Conservation (phyloP, 192 early-diverging fungal genomes). For the Glomus cerebriforme region DNA sequence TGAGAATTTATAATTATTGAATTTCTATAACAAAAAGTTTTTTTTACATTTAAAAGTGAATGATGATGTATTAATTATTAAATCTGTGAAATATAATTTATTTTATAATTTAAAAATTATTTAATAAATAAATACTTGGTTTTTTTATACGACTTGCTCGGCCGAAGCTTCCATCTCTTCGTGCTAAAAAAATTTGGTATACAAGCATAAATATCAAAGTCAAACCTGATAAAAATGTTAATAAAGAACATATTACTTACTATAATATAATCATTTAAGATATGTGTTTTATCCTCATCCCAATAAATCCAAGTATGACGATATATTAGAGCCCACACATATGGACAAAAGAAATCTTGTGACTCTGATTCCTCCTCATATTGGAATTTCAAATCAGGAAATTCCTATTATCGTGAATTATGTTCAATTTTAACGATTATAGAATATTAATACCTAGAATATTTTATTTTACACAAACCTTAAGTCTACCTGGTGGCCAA, state of each 20-base stretch:
- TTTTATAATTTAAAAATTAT: not conserved
- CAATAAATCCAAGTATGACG: constrained; percentile 66
- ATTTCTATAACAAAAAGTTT: too few species aligned
- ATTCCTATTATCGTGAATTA: constrained; percentile 31
- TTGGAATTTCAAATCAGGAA: constrained; percentile 66
- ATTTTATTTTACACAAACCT: constrained; percentile 30
- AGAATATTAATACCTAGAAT: too few species aligned
- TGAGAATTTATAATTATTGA: too few species aligned
- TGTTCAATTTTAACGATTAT: too few species aligned
- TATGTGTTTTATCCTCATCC: constrained; percentile 64
- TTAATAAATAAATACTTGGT: not conserved
- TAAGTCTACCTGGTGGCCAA: constrained; percentile 59
- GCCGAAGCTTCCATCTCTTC: not conserved
- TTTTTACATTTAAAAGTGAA: too few species aligned
- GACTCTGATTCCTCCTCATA: constrained; percentile 64
- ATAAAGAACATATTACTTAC: constrained; percentile 28
- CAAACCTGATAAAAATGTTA: not conserved
- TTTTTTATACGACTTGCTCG: not conserved
- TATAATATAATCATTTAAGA: constrained; percentile 42
- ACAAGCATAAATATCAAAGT: not conserved
- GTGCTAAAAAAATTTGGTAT: not conserved
- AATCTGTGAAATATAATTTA: not conserved
- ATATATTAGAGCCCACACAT: constrained; percentile 66
- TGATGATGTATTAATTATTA: too few species aligned
- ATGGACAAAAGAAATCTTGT: constrained; percentile 66